Percentiles rank a stretch among this genome's conserved stretches.
Evolutionary conservation across 2,329 filamentous ascomycete genomes (phyloP).

Genomic region (Talaromyces funiculosus): DNA sequence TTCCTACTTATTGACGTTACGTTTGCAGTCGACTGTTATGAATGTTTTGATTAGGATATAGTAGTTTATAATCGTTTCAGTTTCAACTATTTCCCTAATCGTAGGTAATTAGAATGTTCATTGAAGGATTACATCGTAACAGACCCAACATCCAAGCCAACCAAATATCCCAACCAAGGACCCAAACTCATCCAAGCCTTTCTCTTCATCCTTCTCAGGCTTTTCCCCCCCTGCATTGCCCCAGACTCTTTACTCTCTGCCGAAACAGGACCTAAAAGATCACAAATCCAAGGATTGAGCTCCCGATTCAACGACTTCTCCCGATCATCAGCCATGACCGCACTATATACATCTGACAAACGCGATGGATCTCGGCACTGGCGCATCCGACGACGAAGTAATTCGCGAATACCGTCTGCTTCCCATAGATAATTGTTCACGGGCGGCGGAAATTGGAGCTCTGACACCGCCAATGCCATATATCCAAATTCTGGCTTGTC

Average conservation of each 20-base stretch:
- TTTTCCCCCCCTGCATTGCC: background rate
- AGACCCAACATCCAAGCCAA: slow-evolving; percentile 7
- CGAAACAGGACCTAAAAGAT: background rate
- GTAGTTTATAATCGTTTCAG: background rate
- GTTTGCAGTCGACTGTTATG: background rate
- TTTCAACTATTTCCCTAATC: background rate
- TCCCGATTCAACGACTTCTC: background rate
- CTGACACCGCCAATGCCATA: slow-evolving; percentile 10
- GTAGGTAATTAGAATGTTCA: too few relatives aligned
- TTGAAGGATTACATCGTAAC: too few relatives aligned
- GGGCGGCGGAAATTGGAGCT: slow-evolving; percentile 18
- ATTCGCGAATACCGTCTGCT: slow-evolving; percentile 10
- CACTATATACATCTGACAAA: background rate
- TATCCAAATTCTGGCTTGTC: background rate
- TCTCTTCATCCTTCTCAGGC: background rate
- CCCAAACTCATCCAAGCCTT: slow-evolving; percentile 15
- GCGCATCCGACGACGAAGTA: slow-evolving; percentile 12
- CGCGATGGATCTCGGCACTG: slow-evolving; percentile 8
- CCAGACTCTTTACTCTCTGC: background rate
- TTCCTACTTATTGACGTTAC: slow-evolving; percentile 6
- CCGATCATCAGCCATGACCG: slow-evolving; percentile 2
- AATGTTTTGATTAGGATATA: background rate
- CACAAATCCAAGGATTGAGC: slow-evolving; percentile 12
- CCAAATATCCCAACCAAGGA: slow-evolving; percentile 12
- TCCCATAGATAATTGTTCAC: slow-evolving; percentile 14